These are phyloP conservation scores for Candida labiduridarum DNA, from an alignment of 1,139 yeast genomes.

Conservation along the genomic window DNA sequence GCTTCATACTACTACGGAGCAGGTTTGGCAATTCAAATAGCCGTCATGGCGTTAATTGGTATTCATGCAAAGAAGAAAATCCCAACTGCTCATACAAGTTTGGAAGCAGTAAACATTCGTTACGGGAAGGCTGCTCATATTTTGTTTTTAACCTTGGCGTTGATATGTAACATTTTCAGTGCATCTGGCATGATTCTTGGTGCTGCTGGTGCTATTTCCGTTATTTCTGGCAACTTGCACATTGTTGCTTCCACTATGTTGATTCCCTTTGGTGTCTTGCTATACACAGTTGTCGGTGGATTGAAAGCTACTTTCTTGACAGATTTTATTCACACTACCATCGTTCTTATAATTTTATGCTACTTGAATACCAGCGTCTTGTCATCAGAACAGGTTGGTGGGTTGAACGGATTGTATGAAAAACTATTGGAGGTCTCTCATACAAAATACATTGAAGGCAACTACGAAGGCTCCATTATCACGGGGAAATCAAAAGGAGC, in stretches of 20 bases:
- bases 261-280: conserved; percentile 39
- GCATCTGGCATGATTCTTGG: conserved; percentile 40
- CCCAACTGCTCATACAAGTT: conserved; percentile 32
- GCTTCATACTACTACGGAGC: conserved; percentile 31
- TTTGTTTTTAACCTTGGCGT: conserved; percentile 31
- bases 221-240: conserved; percentile 35
- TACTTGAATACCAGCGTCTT: conserved; percentile 30
- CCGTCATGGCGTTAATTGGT: conserved; percentile 31
- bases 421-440: conserved; percentile 18
- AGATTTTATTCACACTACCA: conserved; percentile 37
- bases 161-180: conserved; percentile 34
- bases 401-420: conserved; percentile 31
- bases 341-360: conserved; percentile 32
- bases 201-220: conserved; percentile 37
- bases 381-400: conserved; percentile 28
- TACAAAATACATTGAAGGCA: conserved; percentile 29
- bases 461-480: conserved; percentile 34
- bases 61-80: conserved; percentile 33
- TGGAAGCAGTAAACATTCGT: conserved; percentile 32
- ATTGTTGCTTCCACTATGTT: conserved; percentile 35
- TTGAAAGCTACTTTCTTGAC: conserved; percentile 44
- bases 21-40: conserved; percentile 33
- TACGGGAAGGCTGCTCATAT: conserved; percentile 34
- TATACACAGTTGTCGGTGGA: conserved; percentile 43
- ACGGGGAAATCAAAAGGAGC: conserved; percentile 40